Base-by-base conservation (phyloP, 2,329 filamentous ascomycete genomes). In the Aspergillus sojae region DNA sequence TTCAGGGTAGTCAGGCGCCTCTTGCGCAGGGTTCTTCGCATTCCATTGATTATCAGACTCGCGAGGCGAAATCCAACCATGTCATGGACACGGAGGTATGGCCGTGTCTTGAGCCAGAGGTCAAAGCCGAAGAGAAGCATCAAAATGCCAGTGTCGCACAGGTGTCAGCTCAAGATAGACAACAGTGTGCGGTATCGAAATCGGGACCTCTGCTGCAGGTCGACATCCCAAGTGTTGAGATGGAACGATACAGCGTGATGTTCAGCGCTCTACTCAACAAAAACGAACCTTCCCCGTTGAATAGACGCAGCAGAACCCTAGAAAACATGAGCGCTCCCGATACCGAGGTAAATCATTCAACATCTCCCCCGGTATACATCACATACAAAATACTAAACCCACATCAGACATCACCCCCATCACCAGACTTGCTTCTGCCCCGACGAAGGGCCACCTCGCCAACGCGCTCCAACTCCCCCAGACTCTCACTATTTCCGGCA, bases 211-310 rank as follows among this genome's bases (percentile, higher is more conserved):
- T 90, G 7, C 80, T 97, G 23, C 84, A 93, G 70, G 85, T 97
- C 19, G 88, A 94, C 58, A 95, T 97, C 62, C 94, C 94, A 0
- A 86, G 86, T 57, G 85, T 91, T 61, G 88, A 90, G 66, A 84
- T 98, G 84, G 94, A 97, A 75, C 84, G 94, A 56, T 98, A 97
- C 70, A 97, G 93, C 70, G 86, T 97, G 68, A 97, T 97, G 94
- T 97, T 98, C 73, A 88, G 89, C 61, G 86, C 86, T 43, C 83
- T 97, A 7, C 80, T 97, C 30, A 85, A 71, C 39, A 73, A 75
- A 87, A 65, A 75, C 65, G 67, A 73, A 36, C 68, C 73, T 39
- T 70, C 77, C 11, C 65, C 77, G 58, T 68, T 79, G 61, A 71
- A 74, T 57, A 72, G 78, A 61, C 72, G 76, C 50, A 79, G 75